Evolutionary conservation across 768 basidiomycete genomes (phyloP), one percentile per base, ranked within the genome.

Genomic region (Pleurotus pulmonarius): DNA sequence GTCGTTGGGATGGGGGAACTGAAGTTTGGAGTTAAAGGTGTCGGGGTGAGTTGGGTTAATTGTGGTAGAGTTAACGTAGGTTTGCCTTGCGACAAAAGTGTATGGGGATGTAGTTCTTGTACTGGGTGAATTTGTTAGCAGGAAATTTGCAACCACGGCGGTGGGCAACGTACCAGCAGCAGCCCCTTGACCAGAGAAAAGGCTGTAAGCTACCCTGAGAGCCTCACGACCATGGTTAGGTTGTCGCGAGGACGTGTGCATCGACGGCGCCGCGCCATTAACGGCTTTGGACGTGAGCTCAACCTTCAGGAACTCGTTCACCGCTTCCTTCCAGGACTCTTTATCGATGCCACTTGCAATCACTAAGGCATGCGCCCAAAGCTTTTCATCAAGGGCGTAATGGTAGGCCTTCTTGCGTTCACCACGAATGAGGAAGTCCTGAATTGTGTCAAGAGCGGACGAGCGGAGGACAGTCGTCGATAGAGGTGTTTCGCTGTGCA

Each of bases 361-460:
- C 55, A 98, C 70, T 83, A 98, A 85, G 2, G 97, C 96, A 69
- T 99, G 97, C 0, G 92, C 86, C 95, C 96, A 99, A 41, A 98
- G 70, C 64, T 83, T 88, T 69, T 94, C 83, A 57, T 95, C 90
- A 43, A 92, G 76, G 2, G 97, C 96, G 67, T 85, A 94, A 57
- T 86, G 85, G 66, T 90, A 94, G 1, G 97, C 97, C 60, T 87
- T 84, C 18, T 83, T 83, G 37, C 92, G 87, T 63, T 97, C 87
- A 13, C 96, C 97, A 56, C 84, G 82, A 8, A 94, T 70, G 13
- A 99, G 80, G 49, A 91, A 81, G 25, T 83, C 81, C 63, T 93
- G 85, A 58, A 97, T 88, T 65, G 82, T 85, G 65, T 91, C 84
- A 24, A 97, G 72, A 13, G 87, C 71, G 0, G 87, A 85, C 0